These are phyloP conservation scores for Trichoderma endophyticum DNA, from an alignment of 2,329 filamentous ascomycete genomes.

Conservation along the genomic window DNA sequence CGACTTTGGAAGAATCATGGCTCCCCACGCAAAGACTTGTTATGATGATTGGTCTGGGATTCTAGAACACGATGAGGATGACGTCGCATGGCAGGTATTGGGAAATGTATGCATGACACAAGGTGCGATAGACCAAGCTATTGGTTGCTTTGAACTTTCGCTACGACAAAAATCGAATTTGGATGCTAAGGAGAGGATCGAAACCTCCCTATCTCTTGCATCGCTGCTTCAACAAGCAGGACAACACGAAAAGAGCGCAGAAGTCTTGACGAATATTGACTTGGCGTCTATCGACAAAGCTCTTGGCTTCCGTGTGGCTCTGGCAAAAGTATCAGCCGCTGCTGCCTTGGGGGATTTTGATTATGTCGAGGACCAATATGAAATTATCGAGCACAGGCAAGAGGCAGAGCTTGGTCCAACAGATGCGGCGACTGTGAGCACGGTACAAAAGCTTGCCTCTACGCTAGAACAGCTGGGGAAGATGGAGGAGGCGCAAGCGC, in stretches of 20 bases:
- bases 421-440: constrained; percentile 26
- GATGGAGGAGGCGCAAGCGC: constrained; percentile 26
- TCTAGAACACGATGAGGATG: constrained; percentile 29
- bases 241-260: constrained; percentile 20
- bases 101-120: constrained; percentile 31
- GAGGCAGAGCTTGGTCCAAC: constrained; percentile 25
- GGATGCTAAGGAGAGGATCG: constrained; percentile 23
- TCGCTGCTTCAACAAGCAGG: constrained; percentile 24
- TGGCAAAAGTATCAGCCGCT: constrained; percentile 25
- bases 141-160: constrained; percentile 28
- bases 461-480: constrained; percentile 26
- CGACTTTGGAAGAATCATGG: constrained; percentile 27
- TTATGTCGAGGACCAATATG: constrained; percentile 24
- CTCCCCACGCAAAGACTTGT: constrained; percentile 28
- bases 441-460: constrained; percentile 27
- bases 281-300: constrained; percentile 25
- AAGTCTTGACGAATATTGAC: constrained; percentile 25
- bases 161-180: constrained; percentile 20
- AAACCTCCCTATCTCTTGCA: constrained; percentile 25
- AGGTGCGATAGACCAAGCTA: constrained; percentile 25
- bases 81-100: constrained; percentile 38
- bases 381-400: constrained; percentile 25
- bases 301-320: constrained; percentile 25
- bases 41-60: constrained; percentile 27
- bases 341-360: constrained; percentile 24